Percentiles rank a stretch among this genome's conserved stretches.
Evolutionary conservation across 2,329 filamentous ascomycete species (phyloP).

Genomic region (Apiospora marii): DNA sequence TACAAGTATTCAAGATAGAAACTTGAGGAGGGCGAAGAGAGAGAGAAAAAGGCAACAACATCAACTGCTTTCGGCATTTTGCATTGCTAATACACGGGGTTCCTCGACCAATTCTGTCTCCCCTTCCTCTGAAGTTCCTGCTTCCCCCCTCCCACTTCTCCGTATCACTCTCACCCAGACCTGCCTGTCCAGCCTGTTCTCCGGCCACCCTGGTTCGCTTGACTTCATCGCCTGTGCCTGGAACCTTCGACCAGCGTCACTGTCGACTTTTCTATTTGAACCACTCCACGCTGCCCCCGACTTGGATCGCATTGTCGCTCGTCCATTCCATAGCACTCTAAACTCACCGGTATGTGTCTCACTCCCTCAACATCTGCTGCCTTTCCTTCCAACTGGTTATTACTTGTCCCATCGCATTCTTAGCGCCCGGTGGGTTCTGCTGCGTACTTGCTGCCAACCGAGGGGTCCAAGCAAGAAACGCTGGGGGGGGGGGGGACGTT

Average conservation of each 20-base stretch:
- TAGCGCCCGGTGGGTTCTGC: slow-evolving; percentile 3
- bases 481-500: slow-evolving; percentile 22
- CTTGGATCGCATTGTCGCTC: slow-evolving; percentile 10
- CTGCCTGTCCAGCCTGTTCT: background rate
- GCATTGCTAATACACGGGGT: slow-evolving; percentile 17
- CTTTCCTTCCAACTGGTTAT: background rate
- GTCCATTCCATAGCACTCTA: slow-evolving; percentile 1
- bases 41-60: slow-evolving; percentile 18
- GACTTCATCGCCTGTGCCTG: slow-evolving; percentile 25
- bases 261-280: slow-evolving; percentile 18
- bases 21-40: slow-evolving; percentile 13
- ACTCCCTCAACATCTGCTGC: background rate
- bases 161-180: background rate
- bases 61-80: slow-evolving; percentile 19
- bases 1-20: slow-evolving; percentile 23
- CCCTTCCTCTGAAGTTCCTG: slow-evolving; percentile 19
- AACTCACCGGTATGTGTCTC: slow-evolving; percentile 3
- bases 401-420: background rate
- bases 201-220: slow-evolving; percentile 6
- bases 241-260: slow-evolving; percentile 25
- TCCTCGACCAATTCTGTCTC: slow-evolving; percentile 14
- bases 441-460: slow-evolving; percentile 3
- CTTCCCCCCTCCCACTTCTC: slow-evolving; percentile 13
- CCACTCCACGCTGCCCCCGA: background rate
- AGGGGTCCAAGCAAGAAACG: slow-evolving; percentile 18